phyloP scores from a whole-genome alignment of 306 rosid genomes.

The Hippophae rhamnoides region DNA sequence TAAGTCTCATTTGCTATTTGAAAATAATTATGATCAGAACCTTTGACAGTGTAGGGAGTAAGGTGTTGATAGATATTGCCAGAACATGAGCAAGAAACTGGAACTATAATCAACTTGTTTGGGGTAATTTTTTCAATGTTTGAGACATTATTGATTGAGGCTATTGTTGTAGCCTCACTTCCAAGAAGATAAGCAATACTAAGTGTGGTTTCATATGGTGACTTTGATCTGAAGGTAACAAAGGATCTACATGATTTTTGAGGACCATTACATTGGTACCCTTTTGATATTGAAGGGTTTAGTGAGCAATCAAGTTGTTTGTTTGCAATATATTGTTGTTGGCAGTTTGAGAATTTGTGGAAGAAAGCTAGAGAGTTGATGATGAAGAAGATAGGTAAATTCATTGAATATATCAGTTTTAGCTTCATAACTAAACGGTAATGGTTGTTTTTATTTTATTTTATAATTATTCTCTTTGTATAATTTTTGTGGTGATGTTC shows the following conservation, averaged over 20 bases:
- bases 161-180: conserved; percentile 27
- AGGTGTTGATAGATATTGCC: conserved; percentile 36
- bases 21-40: conserved; percentile 19
- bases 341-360: conserved; percentile 17
- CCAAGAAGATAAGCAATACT: conserved; percentile 34
- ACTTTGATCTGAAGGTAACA: conserved; percentile 21
- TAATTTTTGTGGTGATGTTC: too few species aligned
- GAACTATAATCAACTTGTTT: conserved; percentile 25
- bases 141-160: conserved; percentile 34
- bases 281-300: conserved; percentile 31
- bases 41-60: conserved; percentile 15
- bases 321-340: conserved; percentile 32
- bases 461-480: too few species aligned
- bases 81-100: conserved; percentile 30
- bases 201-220: conserved; percentile 22
- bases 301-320: conserved; percentile 20
- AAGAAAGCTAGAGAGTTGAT: conserved; percentile 13
- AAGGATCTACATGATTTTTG: conserved; percentile 34
- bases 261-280: conserved; percentile 35
- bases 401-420: conserved; percentile 8
- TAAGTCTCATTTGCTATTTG: conserved; percentile 19
- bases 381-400: conserved; percentile 13
- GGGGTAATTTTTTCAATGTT: conserved; percentile 14
- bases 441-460: too few species aligned
- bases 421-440: too few species aligned